phyloP scores from a whole-genome alignment of 805 yeast genomes.

The Candida multigemmis region DNA sequence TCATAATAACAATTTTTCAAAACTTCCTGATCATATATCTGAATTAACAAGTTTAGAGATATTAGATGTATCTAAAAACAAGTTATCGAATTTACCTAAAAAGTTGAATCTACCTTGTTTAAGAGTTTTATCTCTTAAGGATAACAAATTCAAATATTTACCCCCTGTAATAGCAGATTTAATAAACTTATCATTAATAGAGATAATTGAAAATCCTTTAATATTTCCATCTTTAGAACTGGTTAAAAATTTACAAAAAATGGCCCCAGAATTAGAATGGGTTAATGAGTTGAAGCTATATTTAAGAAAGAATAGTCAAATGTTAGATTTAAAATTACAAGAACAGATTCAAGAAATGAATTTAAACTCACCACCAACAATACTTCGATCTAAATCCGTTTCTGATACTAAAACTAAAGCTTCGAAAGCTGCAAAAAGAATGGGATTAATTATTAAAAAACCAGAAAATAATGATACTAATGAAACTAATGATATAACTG shows the following conservation, averaged over 20 bases:
- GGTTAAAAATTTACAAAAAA: conserved; percentile 23
- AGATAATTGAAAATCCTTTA: conserved; percentile 55
- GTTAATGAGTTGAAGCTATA: conserved; percentile 29
- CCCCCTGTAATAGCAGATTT: conserved; percentile 46
- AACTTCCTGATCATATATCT: conserved; percentile 37
- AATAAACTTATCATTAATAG: conserved; percentile 45
- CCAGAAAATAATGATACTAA: conserved; percentile 12
- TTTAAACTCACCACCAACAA: conserved; percentile 6
- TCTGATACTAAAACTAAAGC: conserved; percentile 36
- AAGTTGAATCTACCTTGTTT: conserved; percentile 41
- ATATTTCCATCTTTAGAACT: conserved; percentile 35
- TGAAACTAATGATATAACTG: conserved; percentile 2
- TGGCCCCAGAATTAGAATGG: conserved; percentile 36
- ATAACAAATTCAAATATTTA: conserved; percentile 47
- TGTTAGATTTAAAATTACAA: conserved; percentile 4
- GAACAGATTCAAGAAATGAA: conserved; percentile 5
- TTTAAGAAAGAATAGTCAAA: conserved; percentile 26
- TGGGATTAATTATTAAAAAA: conserved; percentile 60
- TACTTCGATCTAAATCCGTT: conserved; percentile 19
- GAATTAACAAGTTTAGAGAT: conserved; percentile 43
- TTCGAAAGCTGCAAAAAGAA: conserved; percentile 63
- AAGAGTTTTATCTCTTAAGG: conserved; percentile 51
- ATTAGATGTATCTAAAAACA: conserved; percentile 56
- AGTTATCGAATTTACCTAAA: conserved; percentile 29
- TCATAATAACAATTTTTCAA: conserved; percentile 47